Base-by-base conservation (phyloP, 192 early-diverging fungal species). In the Diversispora epigaea region DNA sequence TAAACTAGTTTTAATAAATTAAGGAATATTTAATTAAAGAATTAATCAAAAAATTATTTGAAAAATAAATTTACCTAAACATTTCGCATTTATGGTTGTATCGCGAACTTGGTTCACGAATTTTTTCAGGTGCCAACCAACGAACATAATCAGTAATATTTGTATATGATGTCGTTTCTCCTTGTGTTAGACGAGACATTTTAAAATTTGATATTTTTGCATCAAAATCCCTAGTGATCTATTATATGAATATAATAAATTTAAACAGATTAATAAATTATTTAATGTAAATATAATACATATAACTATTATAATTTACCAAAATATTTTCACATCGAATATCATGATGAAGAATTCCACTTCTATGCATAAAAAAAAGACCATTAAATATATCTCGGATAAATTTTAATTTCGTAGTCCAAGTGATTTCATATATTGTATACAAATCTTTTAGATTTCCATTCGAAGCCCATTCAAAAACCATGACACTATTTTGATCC, bases 201-300 rank as follows among this genome's bases (percentile, higher is more conserved):
- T 71, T 41, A 56, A 71, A 71, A 17, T 71, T 56, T 57, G 69
- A 17, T 57, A 71, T n/a, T 54, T 71, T 71, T 15, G 69, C 22
- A 22, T 54, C 68, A 25, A 52, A 54, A 50, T 50, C 17, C 7
- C 14, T 12, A 3, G 68, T 69, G 0, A 25, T 14, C 61, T 63
- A 25, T 25, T 63, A 25, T 11, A 17, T 11, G 17, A 17, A 52
- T 17, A 52, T 17, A 52, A 52, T 17, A 52, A 8, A 63, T 7
- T 14, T 39, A 63, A 32, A 32, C 25, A 2, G 25, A 32, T 32
- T 32, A 32, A 32, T 32, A 32, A 32, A 32, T 32, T 32, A 32
- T 32, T 32, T 32, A 32, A 32, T 1, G 25, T 32, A 32, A 32
- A 32, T 32, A 32, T 32, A n/a, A n/a, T n/a, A n/a, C n/a, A 32